Evolutionary conservation across 1,139 yeast genomes (phyloP).

Genomic region (Zhuliangozyma blackwelliae): DNA sequence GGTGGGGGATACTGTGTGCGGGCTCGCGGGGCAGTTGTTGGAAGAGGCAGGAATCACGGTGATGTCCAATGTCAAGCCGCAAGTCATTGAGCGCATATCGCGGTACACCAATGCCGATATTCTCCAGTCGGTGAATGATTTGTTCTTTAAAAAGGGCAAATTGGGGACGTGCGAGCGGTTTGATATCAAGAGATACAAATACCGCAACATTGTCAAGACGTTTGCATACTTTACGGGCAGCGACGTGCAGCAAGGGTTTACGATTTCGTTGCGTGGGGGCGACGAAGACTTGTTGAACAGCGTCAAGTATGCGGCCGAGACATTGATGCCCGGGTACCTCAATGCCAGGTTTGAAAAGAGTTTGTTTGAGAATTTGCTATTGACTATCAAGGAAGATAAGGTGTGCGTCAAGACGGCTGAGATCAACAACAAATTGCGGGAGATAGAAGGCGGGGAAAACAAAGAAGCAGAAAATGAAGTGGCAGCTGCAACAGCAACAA

Average conservation of each 20-base stretch:
- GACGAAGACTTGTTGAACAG: slow-evolving; percentile 54
- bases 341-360: slow-evolving; percentile 80
- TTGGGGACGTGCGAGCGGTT: slow-evolving; percentile 74
- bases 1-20: slow-evolving; percentile 79
- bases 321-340: slow-evolving; percentile 71
- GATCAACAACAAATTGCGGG: slow-evolving; percentile 7
- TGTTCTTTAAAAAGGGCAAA: slow-evolving; percentile 46
- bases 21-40: slow-evolving; percentile 69
- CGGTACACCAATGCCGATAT: slow-evolving; percentile 82
- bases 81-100: slow-evolving; percentile 75
- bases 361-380: slow-evolving; percentile 44
- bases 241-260: slow-evolving; percentile 70
- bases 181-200: slow-evolving; percentile 63
- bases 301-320: slow-evolving; percentile 75
- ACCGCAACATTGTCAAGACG: slow-evolving; percentile 57
- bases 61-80: slow-evolving; percentile 74
- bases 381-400: slow-evolving; percentile 34
- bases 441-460: slow-evolving; percentile 5
- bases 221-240: slow-evolving; percentile 78
- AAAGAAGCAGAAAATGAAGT: neutral
- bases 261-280: slow-evolving; percentile 78
- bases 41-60: slow-evolving; percentile 77
- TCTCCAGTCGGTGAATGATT: slow-evolving; percentile 44
- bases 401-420: slow-evolving; percentile 11
- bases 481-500: neutral